phyloP scores from a whole-genome alignment of 371 early-diverging fungal species.

The Dichotomocladium elegans region DNA sequence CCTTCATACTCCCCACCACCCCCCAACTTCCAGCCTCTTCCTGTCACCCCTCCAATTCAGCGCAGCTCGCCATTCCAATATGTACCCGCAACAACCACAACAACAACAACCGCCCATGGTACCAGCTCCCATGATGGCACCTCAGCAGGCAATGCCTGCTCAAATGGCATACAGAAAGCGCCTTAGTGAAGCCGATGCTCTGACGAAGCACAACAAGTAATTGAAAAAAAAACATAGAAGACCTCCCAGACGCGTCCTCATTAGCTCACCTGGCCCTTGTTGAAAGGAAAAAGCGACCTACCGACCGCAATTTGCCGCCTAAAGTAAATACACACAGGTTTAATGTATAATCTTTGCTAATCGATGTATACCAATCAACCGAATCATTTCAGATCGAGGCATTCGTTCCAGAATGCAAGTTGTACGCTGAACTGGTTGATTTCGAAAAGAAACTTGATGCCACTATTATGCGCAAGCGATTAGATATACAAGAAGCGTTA shows the following conservation, averaged over 20 bases:
- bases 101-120: conserved; percentile 20
- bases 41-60: no score
- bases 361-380: not conserved
- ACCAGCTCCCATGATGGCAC: conserved; percentile 16
- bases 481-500: conserved; percentile 86
- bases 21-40: no score
- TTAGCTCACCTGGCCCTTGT: not conserved
- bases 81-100: conserved; percentile 19
- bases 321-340: conserved; percentile 25
- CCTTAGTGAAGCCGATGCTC: conserved; percentile 32
- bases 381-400: conserved; percentile 61
- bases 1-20: no score
- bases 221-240: not conserved
- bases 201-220: conserved; percentile 42
- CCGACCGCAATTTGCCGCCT: conserved; percentile 55
- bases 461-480: conserved; percentile 80
- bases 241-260: not conserved
- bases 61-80: no score
- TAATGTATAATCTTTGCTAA: not conserved
- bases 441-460: conserved; percentile 89
- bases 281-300: conserved; percentile 55
- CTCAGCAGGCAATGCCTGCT: conserved; percentile 16
- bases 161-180: conserved; percentile 28
- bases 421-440: conserved; percentile 81
- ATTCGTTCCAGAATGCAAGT: conserved; percentile 87